Evolutionary conservation across 768 basidiomycete species (phyloP), one percentile per base, ranked within the genome.

Genomic region (Lyophyllum shimeji): DNA sequence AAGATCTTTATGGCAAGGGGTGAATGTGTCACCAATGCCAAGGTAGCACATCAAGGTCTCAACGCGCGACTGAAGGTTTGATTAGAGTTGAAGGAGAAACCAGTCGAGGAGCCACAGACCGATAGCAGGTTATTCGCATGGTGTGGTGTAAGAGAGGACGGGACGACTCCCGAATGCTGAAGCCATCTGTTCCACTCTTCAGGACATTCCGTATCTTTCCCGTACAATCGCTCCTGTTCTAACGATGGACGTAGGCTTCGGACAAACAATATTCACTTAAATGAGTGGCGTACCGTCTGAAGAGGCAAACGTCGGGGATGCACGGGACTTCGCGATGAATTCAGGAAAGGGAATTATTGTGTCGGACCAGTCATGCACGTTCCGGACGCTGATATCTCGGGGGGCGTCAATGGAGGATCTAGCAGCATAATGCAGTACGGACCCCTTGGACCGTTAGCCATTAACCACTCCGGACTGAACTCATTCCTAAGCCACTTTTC

Each of bases 31-130:
- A 0, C 87, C 89, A 53, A 87, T 76, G 7, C 92, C 92, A 6
- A 92, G 69, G 63, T 94, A 94, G 63, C 88, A 91, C 90, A 94
- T 92, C 3, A 94, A 71, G 0, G 90, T 92, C 63, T 93, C 86
- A 2, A 90, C 82, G 24, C 72, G 73, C 43, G 75, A 74, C 88
- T 90, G 46, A 5, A 55, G 9, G 29, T 13, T 20, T 37, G 29
- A 37, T 42, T 9, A 46, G 47, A 27, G 57, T 29, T 55, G 34
- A 46, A 43, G 27, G 43, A 34, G 18, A 44, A 27, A 39, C 44
- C 11, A 56, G 15, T 25, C 24, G 39, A 43, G 46, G 23, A 1
- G 42, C 29, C 12, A 46, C 31, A 33, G 23, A 69, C 82, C 18
- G 76, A 73, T 58, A 91, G 74, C 45, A 87, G 65, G 67, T 93